A percentile compares a stretch with the other conserved stretches of the same genome.
Evolutionary conservation across 2,329 filamentous ascomycete genomes (phyloP).

Genomic region (Ophiostoma tasmaniense): DNA sequence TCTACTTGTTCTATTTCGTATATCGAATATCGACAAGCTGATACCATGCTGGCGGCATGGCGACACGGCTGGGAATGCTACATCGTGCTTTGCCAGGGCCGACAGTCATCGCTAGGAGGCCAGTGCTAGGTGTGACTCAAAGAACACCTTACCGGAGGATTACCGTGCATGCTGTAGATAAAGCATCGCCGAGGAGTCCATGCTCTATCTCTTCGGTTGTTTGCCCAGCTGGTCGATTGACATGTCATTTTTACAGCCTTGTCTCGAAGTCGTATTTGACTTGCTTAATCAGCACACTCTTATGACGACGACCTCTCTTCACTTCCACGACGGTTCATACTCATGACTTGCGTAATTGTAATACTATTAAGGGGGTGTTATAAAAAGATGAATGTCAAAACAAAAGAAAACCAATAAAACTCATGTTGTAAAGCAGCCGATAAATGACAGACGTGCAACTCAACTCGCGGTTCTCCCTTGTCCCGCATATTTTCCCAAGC

Average conservation of each 20-base stretch:
- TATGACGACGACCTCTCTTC: neutral
- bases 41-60: neutral
- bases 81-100: neutral
- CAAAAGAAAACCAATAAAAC: slow-evolving; percentile 10
- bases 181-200: neutral
- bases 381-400: slow-evolving; percentile 10
- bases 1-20: neutral
- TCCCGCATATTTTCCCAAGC: neutral
- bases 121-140: neutral
- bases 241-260: slow-evolving; percentile 2
- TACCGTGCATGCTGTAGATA: neutral
- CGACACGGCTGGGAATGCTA: neutral
- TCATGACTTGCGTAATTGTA: neutral
- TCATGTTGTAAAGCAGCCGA: neutral
- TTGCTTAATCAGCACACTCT: neutral
- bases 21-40: neutral
- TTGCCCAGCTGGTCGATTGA: neutral
- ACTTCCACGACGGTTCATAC: neutral
- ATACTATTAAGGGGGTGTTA: slow-evolving; percentile 15
- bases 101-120: neutral
- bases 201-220: neutral
- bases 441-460: slow-evolving; percentile 7
- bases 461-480: neutral
- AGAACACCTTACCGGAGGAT: neutral
- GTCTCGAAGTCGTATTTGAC: neutral